These are phyloP conservation scores for Fermentozyma sake DNA, from an alignment of 1,139 yeast genomes.

Conservation along the genomic window DNA sequence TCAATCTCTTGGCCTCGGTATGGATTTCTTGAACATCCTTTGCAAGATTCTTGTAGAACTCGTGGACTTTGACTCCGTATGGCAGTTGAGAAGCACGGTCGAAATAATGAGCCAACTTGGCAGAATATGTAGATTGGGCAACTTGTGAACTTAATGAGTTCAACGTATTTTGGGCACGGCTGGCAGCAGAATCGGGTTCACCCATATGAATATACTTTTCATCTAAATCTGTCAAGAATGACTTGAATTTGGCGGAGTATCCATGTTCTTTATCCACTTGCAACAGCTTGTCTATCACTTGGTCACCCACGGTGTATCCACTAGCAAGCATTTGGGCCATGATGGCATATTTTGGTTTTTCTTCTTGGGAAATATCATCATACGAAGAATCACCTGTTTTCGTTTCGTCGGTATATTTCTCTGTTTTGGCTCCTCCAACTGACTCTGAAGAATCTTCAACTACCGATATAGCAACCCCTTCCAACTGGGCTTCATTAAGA, in stretches of 20 bases:
- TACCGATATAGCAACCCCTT: conserved; percentile 51
- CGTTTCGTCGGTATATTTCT: conserved; percentile 14
- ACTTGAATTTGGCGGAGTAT: conserved; percentile 49
- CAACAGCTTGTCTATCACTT: conserved; percentile 54
- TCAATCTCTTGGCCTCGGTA: conserved; percentile 67
- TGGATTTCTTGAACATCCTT: conserved; percentile 63
- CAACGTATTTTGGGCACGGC: conserved; percentile 10
- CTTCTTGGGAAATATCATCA: conserved; percentile 66
- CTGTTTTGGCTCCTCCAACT: conserved; percentile 21
- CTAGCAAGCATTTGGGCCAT: conserved; percentile 72
- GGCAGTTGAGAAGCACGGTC: conserved; percentile 41
- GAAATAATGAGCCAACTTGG: conserved; percentile 41
- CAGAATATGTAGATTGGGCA: conserved; percentile 15
- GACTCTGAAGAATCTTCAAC: conserved; percentile 20
- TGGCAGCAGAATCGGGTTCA: conserved; percentile 32
- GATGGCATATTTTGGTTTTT: conserved; percentile 72
- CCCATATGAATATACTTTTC: conserved; percentile 55
- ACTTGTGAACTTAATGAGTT: conserved; percentile 7
- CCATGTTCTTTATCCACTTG: conserved; percentile 66
- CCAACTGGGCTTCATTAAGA: conserved; percentile 70
- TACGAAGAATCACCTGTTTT: conserved; percentile 28
- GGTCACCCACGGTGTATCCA: conserved; percentile 67
- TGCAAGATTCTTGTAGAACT: conserved; percentile 48
- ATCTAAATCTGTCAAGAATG: conserved; percentile 53
- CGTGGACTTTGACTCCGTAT: conserved; percentile 49